Evolutionary conservation across 345 rosid species (phyloP), one percentile per base, ranked within the genome.

Genomic region (Pistacia atlantica): DNA sequence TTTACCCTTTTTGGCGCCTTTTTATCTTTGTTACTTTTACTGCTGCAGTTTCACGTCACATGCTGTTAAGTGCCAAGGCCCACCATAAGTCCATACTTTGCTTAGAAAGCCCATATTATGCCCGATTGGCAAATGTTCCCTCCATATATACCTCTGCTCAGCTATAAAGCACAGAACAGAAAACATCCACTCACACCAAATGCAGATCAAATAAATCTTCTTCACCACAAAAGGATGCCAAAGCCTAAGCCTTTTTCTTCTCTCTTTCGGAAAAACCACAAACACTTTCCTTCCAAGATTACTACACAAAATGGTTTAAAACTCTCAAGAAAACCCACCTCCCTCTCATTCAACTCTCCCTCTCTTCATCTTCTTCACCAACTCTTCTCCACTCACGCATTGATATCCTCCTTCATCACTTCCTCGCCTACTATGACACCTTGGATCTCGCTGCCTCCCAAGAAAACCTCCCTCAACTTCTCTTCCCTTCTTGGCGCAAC

Each of bases 401-500:
- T 8, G 88, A 86, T 31, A 86, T 85, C 77, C 83, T 95, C 79
- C 95, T 86, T 85, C 89, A 84, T 72, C 97, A 93, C 84, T 66
- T 95, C 38, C 89, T 88, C 74, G 74, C 86, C 33, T 93, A 93
- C 86, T 95, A 91, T 85, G 87, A 91, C 80, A 72, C 92, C 72
- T 91, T 95, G 73, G 97, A 95, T 82, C 87, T 82, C 25, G 92
- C 91, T 28, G 90, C 91, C 35, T 70, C 82, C 61, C 17, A 79
- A 20, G 81, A 82, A 73, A 87, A 81, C 64, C 84, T 91, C 60
- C 85, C 97, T 31, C 79, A 83, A 68, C 88, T 93, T 37, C 94
- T 95, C 79, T 86, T 72, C 87, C 94, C 97, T 2, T 84, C 94
- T 5, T 91, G 97, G 97, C 87, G 91, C 31, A 88, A 84, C 85